Evolutionary conservation across 768 basidiomycete species (phyloP), one percentile per base, ranked within the genome.

Genomic region (Suillus sp.): DNA sequence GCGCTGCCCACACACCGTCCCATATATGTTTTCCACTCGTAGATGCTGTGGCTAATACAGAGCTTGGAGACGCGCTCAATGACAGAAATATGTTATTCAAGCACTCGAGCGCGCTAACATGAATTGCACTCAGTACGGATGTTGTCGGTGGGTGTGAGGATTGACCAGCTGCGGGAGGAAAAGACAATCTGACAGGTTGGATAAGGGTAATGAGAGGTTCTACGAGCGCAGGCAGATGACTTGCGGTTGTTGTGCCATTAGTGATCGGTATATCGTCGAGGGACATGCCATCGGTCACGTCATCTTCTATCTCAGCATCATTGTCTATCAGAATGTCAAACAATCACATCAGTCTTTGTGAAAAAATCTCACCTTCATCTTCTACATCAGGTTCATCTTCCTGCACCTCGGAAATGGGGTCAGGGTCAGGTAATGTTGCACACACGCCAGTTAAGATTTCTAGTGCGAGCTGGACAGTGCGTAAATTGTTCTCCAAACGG

Each of bases 371-470:
- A 66, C 79, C 81, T 69, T 83, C 72, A 20, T 67, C 74, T n/a
- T 72, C 78, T 38, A 66, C 74, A 6, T 74, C 77, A 45, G 67
- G 69, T 61, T 71, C 73, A 38, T 78, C 77, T 13, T 75, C 74
- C 20, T 72, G 72, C 0, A 70, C 66, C 34, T 72, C 75, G 50
- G 80, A 77, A 60, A 88, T 86, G 20, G 90, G 86, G 68, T 94
- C 93, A 4, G 90, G 86, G 68, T 94, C 93, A 5, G 93, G 93
- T 45, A 97, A 77, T 7, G 88, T 92, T 22, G 95, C 95, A 72
- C 93, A 97, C n/a, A 84, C 80, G 35, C 90, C 90, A 0, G 94
- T 96, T 65, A 97, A 74, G 56, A 97, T 86, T 76, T 98, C 95
- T 32, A 97, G 79, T n/a, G 90, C 86, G 37, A 95, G 82, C 66